Evolutionary conservation across 2,329 filamentous ascomycete genomes (phyloP), one percentile per base, ranked within the genome.

Genomic region (Stemphylium beticola): DNA sequence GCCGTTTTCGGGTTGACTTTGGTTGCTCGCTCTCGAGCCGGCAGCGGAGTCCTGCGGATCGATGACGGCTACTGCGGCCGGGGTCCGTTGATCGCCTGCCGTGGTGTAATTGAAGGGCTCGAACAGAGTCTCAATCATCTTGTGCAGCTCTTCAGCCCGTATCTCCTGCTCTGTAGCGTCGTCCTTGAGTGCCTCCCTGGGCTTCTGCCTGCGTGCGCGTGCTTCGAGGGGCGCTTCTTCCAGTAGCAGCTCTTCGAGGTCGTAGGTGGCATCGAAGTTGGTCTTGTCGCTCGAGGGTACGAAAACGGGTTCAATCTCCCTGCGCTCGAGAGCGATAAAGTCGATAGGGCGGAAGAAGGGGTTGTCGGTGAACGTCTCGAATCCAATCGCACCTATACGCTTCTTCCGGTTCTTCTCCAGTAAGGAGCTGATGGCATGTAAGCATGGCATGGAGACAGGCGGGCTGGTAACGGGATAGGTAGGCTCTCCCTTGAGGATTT

Each of bases 231-330:
- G 95, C 11, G 95, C 95, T 74, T 99, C 95, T 76, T 99, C 95
- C 39, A 99, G 77, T 2, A 99, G 78, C 17, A 99, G 77, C 74
- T 99, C 95, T 73, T 99, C 95, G 45, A 99, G 79, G 75, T 99
- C 95, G 72, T 99, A 98, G 0, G 95, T 99, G 4, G 95, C 95
- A 76, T 99, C 95, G 64, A 99, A 99, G 74, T 99, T 99, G 3
- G 95, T 98, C 83, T 99, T 99, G 43, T 98, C 95, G 51, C 92
- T 93, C 0, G 93, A 96, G 0, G 95, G 95, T 17, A 90, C 85
- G 73, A 99, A 99, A 3, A 98, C 87, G 0, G 95, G 95, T 65
- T 93, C 88, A 39, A 98, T 87, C 70, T 92, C 87, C 74, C 97
- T 98, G 60, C 86, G 82, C 73, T 96, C 91, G 32, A 99, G 78